A percentile compares a stretch with the other conserved stretches of the same genome.
These are phyloP conservation scores for Carex pumila DNA, from an alignment of 176 grass and related monocot genomes.

Conservation along the genomic window DNA sequence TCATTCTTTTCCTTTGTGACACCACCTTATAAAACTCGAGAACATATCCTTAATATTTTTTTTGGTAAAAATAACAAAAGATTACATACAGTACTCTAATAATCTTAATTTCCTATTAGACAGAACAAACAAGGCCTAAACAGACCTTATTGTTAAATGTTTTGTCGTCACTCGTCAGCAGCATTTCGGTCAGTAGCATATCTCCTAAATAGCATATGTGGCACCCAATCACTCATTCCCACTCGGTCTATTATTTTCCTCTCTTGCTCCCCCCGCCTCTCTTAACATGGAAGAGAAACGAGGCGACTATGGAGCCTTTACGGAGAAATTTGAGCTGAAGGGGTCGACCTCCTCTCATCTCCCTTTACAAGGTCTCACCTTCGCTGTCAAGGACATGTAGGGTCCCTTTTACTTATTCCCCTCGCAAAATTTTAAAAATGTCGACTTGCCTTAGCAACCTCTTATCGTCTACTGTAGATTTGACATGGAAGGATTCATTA, in stretches of 20 bases:
- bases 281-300: conserved; percentile 23
- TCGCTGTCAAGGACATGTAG: conserved; percentile 57
- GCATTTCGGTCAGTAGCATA: neutral
- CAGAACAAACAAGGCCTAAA: neutral
- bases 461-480: conserved; percentile 38
- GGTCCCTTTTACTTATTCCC: neutral
- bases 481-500: conserved; percentile 53
- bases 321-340: conserved; percentile 30
- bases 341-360: conserved; percentile 9
- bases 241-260: neutral
- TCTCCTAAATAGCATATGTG: neutral
- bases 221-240: neutral
- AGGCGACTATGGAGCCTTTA: conserved; percentile 42
- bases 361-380: conserved; percentile 42
- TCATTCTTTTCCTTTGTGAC: too few relatives aligned
- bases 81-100: too few relatives aligned
- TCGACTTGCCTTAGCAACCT: neutral
- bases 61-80: too few relatives aligned
- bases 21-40: too few relatives aligned
- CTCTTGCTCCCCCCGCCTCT: neutral
- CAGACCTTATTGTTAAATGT: neutral
- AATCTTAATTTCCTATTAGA: too few relatives aligned
- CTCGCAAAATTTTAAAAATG: conserved; percentile 19
- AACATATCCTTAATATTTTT: too few relatives aligned
- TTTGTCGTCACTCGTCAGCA: neutral